Percentiles rank a stretch among this genome's conserved stretches.
Evolutionary conservation across 140 eudicot species (phyloP).

Genomic region (Oenanthe javanica): DNA sequence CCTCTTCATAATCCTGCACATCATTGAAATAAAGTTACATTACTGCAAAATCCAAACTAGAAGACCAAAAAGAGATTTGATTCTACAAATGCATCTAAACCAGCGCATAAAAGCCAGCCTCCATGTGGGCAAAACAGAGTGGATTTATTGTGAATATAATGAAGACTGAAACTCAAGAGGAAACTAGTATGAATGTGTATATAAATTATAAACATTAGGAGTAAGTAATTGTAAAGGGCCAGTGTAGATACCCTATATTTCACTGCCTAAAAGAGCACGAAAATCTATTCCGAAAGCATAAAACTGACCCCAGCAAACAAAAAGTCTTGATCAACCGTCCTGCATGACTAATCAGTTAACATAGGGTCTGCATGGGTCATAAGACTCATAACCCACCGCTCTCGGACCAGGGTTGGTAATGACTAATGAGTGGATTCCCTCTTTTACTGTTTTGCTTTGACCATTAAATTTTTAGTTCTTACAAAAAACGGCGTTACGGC

Average conservation of each 20-base stretch:
- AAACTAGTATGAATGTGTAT: neutral
- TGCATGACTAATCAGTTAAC: neutral
- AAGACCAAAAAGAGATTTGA: too few relatives aligned
- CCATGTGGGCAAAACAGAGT: slow-evolving; percentile 36
- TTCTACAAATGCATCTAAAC: slow-evolving; percentile 38
- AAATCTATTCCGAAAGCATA: neutral
- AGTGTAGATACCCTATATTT: neutral
- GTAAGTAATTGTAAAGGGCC: neutral
- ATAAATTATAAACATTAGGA: neutral
- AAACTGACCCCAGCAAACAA: neutral
- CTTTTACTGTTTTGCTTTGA: neutral
- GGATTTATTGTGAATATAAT: too few relatives aligned
- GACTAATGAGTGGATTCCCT: neutral
- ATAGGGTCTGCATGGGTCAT: neutral
- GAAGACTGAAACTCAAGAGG: too few relatives aligned
- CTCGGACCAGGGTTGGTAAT: neutral
- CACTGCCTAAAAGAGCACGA: neutral
- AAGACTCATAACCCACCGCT: neutral
- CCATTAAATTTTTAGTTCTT: too few relatives aligned
- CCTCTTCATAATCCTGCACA: slow-evolving; percentile 13
- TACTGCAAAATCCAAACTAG: neutral
- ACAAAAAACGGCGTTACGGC: neutral
- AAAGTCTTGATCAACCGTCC: neutral
- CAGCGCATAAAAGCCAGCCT: slow-evolving; percentile 55
- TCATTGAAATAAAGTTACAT: neutral